Base-by-base conservation (phyloP, 495 filamentous ascomycete genomes). In the Aspergillus baeticus region DNA sequence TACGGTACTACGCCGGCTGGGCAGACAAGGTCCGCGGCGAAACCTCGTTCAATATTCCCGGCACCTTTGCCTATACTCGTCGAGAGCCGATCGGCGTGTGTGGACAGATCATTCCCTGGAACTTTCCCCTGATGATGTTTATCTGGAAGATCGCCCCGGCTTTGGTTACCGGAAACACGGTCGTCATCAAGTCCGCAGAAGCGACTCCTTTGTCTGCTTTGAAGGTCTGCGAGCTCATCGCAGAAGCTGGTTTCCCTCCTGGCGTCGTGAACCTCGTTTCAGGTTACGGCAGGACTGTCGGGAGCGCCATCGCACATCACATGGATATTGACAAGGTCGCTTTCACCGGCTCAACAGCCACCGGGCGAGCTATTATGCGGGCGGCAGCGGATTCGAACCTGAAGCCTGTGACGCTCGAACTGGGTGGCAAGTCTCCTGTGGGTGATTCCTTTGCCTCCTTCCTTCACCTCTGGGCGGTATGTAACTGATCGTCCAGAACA, bases 241-340 rank as follows among this genome's bases (percentile, higher is more conserved):
- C 91, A 77, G 87, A 98, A 77, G 93, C 93, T 61, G 94, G 94
- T 57, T 96, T 98, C 87, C 94, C 93, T 33, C 84, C 91, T 51
- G 94, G 94, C 72, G 94, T 98, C 48, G 79, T 98, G 68, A 97
- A 98, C 82, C 79, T 96, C 74, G 83, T 98, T 78, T 95, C 92
- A 45, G 94, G 93, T 51, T 87, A 94, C 72, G 94, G 94, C 63
- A 90, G 84, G 75, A 72, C 84, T 54, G 93, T 93, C 50, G 94
- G 94, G 72, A 91, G 93, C 35, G 92, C 94, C 63, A 84, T 98
- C 70, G 82, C 93, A 50, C 81, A 84, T 44, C 94, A 98, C 80
- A 97, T 97, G 93, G 89, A 94, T 74, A 78, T 98, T 59, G 92
- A 98, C 83, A 98, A 98, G 86, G 78, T 98, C 60, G 94, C 94